Conservation (phyloP, 768 basidiomycete genomes). For the Pleurotus ostreatus region DNA sequence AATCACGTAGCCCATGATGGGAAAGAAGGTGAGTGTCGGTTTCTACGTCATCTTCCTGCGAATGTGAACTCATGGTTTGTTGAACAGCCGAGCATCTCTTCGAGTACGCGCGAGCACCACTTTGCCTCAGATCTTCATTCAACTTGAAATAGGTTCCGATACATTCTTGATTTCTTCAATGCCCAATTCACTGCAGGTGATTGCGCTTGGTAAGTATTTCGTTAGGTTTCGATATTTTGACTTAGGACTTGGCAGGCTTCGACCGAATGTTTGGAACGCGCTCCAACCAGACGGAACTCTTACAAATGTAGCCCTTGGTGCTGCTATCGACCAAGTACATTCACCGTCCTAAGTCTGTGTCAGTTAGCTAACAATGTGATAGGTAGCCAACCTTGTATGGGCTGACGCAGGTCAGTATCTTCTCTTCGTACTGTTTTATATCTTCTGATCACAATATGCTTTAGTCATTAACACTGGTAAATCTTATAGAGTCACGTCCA, state of each 20-base stretch:
- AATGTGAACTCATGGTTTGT: not conserved
- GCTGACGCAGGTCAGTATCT: not conserved
- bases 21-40: not conserved
- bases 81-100: not conserved
- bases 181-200: not conserved
- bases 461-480: not conserved
- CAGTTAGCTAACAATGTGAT: not conserved
- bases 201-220: not conserved
- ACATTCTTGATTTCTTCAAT: not conserved
- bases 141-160: not conserved
- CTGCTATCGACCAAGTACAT: not conserved
- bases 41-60: not conserved
- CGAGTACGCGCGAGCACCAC: not conserved
- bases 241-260: not conserved
- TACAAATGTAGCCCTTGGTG: not conserved
- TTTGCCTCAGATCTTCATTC: not conserved
- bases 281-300: not conserved
- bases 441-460: no score
- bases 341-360: not conserved
- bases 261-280: not conserved
- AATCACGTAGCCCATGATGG: not conserved
- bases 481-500: no score
- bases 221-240: no score
- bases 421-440: no score
- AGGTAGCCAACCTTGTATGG: not conserved